phyloP scores from a whole-genome alignment of 2,329 filamentous ascomycete genomes.

The Seiridium unicorne region DNA sequence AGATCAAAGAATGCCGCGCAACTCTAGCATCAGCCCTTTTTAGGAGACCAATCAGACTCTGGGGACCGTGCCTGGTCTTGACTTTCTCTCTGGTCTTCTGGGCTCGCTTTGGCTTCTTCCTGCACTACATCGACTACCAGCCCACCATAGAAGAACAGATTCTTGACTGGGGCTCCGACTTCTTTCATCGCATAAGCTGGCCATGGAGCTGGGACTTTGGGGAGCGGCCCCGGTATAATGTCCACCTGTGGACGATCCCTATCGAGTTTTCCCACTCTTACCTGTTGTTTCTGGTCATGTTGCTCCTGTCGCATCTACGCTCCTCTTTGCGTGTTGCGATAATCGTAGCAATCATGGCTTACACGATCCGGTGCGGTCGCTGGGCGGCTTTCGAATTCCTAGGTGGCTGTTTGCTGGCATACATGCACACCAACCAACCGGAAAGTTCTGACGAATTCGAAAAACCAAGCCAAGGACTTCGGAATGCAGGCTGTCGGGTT shows the following conservation, averaged over 20 bases:
- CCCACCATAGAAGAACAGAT: slow-evolving; percentile 12
- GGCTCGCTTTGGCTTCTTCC: slow-evolving; percentile 20
- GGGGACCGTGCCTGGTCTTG: slow-evolving; percentile 38
- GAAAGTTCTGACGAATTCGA: slow-evolving; percentile 31
- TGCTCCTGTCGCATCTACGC: slow-evolving; percentile 31
- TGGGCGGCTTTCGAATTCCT: slow-evolving; percentile 46
- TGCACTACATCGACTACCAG: slow-evolving; percentile 15
- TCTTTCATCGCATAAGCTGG: slow-evolving; percentile 20
- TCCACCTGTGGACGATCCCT: slow-evolving; percentile 48
- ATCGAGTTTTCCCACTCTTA: slow-evolving; percentile 46
- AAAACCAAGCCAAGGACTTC: background rate
- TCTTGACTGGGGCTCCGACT: slow-evolving; percentile 19
- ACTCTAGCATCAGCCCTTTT: slow-evolving; percentile 45
- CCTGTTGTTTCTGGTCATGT: slow-evolving; percentile 39
- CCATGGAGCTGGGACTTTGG: slow-evolving; percentile 17
- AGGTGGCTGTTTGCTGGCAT: slow-evolving; percentile 37
- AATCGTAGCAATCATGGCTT: slow-evolving; percentile 32
- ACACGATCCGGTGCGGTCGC: slow-evolving; percentile 35
- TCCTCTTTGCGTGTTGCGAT: slow-evolving; percentile 27
- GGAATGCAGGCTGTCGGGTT: background rate
- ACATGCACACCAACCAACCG: slow-evolving; percentile 31
- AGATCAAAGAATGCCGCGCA: slow-evolving; percentile 33
- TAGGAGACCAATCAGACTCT: slow-evolving; percentile 44
- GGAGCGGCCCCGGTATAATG: slow-evolving; percentile 31
- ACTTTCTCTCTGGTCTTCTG: background rate